These are phyloP conservation scores for Balamuthia mandrillaris DNA, from an alignment of 208 protist genomes.

Conservation along the genomic window DNA sequence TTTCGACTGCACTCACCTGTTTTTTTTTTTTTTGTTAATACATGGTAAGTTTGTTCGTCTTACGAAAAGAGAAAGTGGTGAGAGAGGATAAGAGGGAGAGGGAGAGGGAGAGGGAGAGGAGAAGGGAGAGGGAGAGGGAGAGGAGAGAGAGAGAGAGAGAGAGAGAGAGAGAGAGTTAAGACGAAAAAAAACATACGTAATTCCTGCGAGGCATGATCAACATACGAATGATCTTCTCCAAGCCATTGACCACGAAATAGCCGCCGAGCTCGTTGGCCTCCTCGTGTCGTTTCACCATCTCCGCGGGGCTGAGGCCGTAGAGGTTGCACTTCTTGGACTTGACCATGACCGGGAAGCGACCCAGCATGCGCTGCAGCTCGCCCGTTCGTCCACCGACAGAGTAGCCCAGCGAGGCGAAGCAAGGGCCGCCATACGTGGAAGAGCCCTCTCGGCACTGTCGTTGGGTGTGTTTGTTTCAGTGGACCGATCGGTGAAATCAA, in stretches of 20 bases:
- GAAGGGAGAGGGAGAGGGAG: background rate
- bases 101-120: background rate
- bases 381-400: background rate
- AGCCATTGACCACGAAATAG: constrained; percentile 98
- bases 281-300: constrained; percentile 62
- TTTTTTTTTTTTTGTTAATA: too few species aligned
- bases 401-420: constrained; percentile 37
- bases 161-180: background rate
- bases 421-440: constrained; percentile 52
- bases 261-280: constrained; percentile 84
- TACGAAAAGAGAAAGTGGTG: background rate
- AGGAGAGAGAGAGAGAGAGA: background rate
- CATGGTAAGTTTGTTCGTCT: too few species aligned
- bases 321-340: constrained; percentile 73
- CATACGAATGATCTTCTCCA: constrained; percentile 94
- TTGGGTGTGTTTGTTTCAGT: background rate
- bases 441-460: constrained; percentile 56
- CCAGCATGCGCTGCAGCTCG: constrained; percentile 34
- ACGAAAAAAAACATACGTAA: constrained; percentile 62
- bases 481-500: background rate
- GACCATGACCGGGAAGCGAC: constrained; percentile 79
- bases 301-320: constrained; percentile 28
- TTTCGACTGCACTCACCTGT: constrained; percentile 78
- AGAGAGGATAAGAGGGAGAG: background rate
- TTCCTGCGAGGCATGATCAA: constrained; percentile 92